Percentiles rank a stretch among this genome's conserved stretches.
phyloP scores from a whole-genome alignment of 345 rosid genomes.

The Noccaea bulbosa region DNA sequence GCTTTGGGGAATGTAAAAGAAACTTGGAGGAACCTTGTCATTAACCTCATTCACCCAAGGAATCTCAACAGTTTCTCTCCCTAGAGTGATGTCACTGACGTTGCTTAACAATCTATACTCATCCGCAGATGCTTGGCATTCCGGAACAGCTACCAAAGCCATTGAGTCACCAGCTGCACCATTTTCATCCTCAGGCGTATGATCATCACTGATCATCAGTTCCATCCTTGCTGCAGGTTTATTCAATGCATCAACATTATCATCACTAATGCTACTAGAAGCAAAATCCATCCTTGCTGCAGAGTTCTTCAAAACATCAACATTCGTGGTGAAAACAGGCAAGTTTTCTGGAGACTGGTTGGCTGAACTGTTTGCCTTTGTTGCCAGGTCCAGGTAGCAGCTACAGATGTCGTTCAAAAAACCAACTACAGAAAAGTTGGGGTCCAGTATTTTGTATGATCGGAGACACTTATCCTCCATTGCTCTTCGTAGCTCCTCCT shows the following conservation, averaged over 20 bases:
- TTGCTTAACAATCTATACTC: constrained; percentile 57
- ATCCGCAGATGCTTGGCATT: constrained; percentile 50
- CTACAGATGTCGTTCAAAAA: constrained; percentile 82
- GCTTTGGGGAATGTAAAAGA: constrained; percentile 65
- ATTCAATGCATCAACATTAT: constrained; percentile 50
- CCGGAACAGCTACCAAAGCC: constrained; percentile 58
- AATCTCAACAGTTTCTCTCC: constrained; percentile 69
- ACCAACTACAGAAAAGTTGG: constrained; percentile 64
- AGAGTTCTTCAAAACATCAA: constrained; percentile 58
- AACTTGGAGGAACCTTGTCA: constrained; percentile 58
- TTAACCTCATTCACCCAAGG: constrained; percentile 79
- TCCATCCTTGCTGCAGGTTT: constrained; percentile 50
- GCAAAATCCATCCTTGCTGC: constrained; percentile 39
- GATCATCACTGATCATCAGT: constrained; percentile 23
- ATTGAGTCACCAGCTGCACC: constrained; percentile 31
- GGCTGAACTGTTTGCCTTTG: constrained; percentile 59
- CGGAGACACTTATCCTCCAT: constrained; percentile 80
- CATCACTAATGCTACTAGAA: constrained; percentile 41
- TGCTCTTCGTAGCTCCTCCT: constrained; percentile 68
- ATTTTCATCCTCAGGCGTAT: constrained; percentile 44
- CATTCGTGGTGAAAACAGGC: constrained; percentile 44
- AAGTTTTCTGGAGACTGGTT: constrained; percentile 61
- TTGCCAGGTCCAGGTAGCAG: constrained; percentile 72
- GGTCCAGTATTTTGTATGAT: constrained; percentile 76
- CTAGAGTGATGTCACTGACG: constrained; percentile 63